Conservation (phyloP, 495 filamentous ascomycete genomes). For the Thermochaetoides thermophila region DNA sequence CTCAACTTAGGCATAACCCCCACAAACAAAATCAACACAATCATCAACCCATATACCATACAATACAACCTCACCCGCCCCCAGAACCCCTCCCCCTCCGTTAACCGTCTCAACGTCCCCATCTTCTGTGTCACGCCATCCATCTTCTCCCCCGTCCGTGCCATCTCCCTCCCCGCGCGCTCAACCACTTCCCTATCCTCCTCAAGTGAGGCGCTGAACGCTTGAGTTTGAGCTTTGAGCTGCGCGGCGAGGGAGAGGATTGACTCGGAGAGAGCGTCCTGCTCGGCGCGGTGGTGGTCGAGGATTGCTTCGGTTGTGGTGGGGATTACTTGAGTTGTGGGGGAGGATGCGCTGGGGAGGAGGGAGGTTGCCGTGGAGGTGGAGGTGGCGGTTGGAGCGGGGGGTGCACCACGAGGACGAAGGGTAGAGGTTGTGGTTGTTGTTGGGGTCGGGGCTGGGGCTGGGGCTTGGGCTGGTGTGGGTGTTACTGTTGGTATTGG, state of each 20-base stretch:
- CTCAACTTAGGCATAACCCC: slow-evolving; percentile 73
- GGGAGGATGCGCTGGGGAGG: slow-evolving; percentile 16
- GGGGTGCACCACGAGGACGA: slow-evolving; percentile 10
- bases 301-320: slow-evolving; percentile 49
- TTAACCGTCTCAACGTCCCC: slow-evolving; percentile 56
- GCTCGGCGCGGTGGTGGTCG: slow-evolving; percentile 57
- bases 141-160: slow-evolving; percentile 59
- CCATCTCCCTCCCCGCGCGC: slow-evolving; percentile 55
- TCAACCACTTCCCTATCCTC: slow-evolving; percentile 56
- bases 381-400: slow-evolving; percentile 7
- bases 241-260: slow-evolving; percentile 63
- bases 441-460: slow-evolving; percentile 4
- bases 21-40: slow-evolving; percentile 59
- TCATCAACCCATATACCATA: slow-evolving; percentile 65
- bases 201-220: slow-evolving; percentile 56
- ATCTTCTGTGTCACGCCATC: slow-evolving; percentile 59
- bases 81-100: slow-evolving; percentile 78
- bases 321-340: slow-evolving; percentile 12
- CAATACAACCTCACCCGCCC: slow-evolving; percentile 72
- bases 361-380: slow-evolving; percentile 15
- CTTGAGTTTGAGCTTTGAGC: slow-evolving; percentile 58
- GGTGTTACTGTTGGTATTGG: neutral
- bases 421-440: slow-evolving; percentile 15
- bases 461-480: slow-evolving; percentile 5
- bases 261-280: slow-evolving; percentile 69